Conservation (phyloP, 2,329 filamentous ascomycete species). For the Chaetomium strumarium region DNA sequence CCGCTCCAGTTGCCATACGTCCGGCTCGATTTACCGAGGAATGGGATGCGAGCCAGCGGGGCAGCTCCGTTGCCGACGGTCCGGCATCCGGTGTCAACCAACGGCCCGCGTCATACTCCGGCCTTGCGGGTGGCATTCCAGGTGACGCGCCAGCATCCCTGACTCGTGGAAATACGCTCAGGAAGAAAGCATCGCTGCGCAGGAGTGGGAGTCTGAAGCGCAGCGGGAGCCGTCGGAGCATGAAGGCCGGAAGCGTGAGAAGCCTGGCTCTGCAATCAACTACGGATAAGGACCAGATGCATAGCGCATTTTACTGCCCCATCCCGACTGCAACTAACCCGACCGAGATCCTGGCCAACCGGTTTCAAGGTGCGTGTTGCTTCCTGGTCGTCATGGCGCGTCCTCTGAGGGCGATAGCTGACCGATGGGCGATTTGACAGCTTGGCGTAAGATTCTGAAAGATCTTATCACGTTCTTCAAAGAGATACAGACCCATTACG, state of each 20-base stretch:
- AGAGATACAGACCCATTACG: slow-evolving; percentile 85
- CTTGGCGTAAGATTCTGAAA: slow-evolving; percentile 92
- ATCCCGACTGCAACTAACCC: slow-evolving; percentile 83
- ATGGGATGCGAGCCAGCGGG: slow-evolving; percentile 64
- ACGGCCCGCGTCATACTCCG: slow-evolving; percentile 28
- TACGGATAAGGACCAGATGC: slow-evolving; percentile 61
- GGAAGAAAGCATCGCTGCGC: slow-evolving; percentile 78
- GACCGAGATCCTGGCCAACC: slow-evolving; percentile 77
- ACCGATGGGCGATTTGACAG: slow-evolving; percentile 39
- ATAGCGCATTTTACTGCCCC: slow-evolving; percentile 84
- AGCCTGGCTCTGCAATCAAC: slow-evolving; percentile 69
- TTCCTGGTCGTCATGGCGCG: background rate
- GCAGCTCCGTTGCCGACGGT: slow-evolving; percentile 56
- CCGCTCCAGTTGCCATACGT: slow-evolving; percentile 21
- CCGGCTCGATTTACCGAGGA: slow-evolving; percentile 60
- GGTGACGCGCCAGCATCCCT: slow-evolving; percentile 33
- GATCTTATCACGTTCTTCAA: slow-evolving; percentile 91
- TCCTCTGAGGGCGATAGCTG: slow-evolving; percentile 1
- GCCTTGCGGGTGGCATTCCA: slow-evolving; percentile 44
- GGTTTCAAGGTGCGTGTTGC: slow-evolving; percentile 70
- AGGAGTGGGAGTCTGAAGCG: slow-evolving; percentile 69
- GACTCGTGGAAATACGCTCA: slow-evolving; percentile 64
- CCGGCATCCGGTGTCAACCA: slow-evolving; percentile 26
- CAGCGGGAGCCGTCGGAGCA: slow-evolving; percentile 72
- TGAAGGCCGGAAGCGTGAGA: slow-evolving; percentile 79